Evolutionary conservation across 139 green algal species (phyloP).

Genomic region (Marvania coccoides): DNA sequence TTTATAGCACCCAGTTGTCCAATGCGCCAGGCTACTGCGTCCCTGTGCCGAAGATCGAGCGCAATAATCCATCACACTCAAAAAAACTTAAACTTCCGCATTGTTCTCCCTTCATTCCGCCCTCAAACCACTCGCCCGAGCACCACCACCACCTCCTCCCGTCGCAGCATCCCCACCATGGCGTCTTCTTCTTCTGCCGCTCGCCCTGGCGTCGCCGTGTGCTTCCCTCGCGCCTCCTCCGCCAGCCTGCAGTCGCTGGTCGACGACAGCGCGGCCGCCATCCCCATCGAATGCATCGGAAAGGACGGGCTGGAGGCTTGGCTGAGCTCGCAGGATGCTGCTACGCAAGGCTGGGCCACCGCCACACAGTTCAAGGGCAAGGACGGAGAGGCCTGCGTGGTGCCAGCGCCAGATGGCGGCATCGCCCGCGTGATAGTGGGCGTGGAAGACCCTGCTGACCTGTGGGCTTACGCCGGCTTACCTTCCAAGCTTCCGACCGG

Average conservation of each 20-base stretch:
- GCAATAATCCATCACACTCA: too few relatives aligned
- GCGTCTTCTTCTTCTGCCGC: background rate
- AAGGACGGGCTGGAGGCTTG: background rate
- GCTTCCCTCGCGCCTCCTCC: background rate
- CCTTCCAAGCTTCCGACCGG: slow-evolving; percentile 22
- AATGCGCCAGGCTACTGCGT: too few relatives aligned
- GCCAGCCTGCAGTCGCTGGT: background rate
- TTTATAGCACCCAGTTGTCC: too few relatives aligned
- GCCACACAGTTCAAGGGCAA: slow-evolving; percentile 18
- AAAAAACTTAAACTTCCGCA: too few relatives aligned
- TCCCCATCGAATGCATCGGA: background rate
- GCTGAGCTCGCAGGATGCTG: background rate
- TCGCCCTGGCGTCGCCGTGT: background rate
- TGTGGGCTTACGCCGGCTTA: slow-evolving; percentile 26
- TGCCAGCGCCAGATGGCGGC: slow-evolving; percentile 5
- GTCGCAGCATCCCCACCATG: background rate
- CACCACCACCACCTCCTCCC: background rate
- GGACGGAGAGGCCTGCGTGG: slow-evolving; percentile 3
- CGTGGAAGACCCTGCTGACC: background rate
- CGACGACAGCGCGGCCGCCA: background rate
- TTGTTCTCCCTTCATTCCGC: background rate
- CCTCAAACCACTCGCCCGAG: background rate
- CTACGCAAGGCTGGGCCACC: background rate
- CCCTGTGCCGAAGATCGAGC: too few relatives aligned
- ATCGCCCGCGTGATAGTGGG: slow-evolving; percentile 13